These are phyloP conservation scores for Tritrichomonas foetus DNA, from an alignment of 208 protist species.

Conservation along the genomic window DNA sequence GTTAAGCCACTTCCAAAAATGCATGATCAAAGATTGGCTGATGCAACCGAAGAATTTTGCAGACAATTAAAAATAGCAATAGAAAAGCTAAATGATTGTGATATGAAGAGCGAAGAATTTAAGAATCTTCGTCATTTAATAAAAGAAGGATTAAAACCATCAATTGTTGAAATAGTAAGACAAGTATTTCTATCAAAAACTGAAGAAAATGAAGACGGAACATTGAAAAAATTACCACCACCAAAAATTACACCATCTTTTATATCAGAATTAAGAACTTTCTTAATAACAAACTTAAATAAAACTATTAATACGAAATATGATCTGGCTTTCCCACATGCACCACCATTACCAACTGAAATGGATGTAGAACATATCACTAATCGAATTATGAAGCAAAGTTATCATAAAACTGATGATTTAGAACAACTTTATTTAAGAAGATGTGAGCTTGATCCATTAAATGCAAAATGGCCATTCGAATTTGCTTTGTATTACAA, in stretches of 20 bases:
- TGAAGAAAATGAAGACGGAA: neutral
- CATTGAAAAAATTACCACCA: neutral
- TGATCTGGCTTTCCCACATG: neutral
- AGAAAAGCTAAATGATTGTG: neutral
- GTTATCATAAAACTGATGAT: neutral
- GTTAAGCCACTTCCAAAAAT: conserved; percentile 14
- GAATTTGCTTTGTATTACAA: neutral
- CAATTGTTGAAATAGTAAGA: neutral
- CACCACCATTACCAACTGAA: neutral
- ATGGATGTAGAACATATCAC: neutral
- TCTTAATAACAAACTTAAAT: neutral
- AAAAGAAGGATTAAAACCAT: neutral
- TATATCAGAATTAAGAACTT: neutral
- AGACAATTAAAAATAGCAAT: neutral
- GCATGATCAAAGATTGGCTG: neutral
- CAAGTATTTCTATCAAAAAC: neutral
- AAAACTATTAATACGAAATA: neutral
- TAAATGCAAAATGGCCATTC: conserved; percentile 7
- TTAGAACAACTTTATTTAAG: neutral
- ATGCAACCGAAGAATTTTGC: conserved; percentile 33
- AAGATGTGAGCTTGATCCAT: neutral
- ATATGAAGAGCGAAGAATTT: neutral
- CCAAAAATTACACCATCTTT: neutral
- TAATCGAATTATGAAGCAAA: neutral
- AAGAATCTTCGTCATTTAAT: neutral